Base-by-base conservation (phyloP, 495 filamentous ascomycete species). In the Niebla homalea region DNA sequence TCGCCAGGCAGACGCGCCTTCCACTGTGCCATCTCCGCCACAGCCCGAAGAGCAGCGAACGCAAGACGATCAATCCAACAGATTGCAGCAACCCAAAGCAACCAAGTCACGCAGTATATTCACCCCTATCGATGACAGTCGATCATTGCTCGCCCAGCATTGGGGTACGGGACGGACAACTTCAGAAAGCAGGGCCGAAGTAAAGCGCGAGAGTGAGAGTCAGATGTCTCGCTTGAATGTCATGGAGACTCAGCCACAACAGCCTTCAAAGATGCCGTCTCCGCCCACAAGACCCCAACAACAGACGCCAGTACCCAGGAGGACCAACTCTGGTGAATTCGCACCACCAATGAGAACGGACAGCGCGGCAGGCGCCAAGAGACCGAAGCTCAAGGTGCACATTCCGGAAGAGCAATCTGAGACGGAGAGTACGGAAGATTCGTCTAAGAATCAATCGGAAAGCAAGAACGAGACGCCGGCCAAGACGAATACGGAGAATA, bases 321-420 rank as follows among this genome's bases (percentile, higher is more conserved):
- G 16, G 73, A 71, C 51, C 63, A 69, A 21, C 77, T 80, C 16
- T 54, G 74, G 73, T n/a, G 75, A 80, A 2, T 71, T 81, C 36
- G 72, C 77, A n/a, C 85, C 87, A 20, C 84, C 85, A 8, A 80
- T 77, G 8, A 79, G 90, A 37, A 83, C 80, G 2, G 87, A 85
- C 59, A 89, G 84, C 51, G 67, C 64, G 41, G 58, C 77, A 15
- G 73, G 76, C 42, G 73, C 74, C 3, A 82, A 84, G 57, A 77
- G 89, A 47, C 92, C 92, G 5, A 75, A 85, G 42, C 73, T 98
- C 26, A 93, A 84, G 62, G 88, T 98, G 2, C 87, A 94, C 56
- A 98, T 98, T 61, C 92, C 92, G 2, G 87, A 85, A 56, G 92
- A 94, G 59, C 77, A 81, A 48, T 90, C 86, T 2, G 89, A 93